Base-by-base conservation (phyloP, 768 basidiomycete genomes). In the Psilocybe sp. region DNA sequence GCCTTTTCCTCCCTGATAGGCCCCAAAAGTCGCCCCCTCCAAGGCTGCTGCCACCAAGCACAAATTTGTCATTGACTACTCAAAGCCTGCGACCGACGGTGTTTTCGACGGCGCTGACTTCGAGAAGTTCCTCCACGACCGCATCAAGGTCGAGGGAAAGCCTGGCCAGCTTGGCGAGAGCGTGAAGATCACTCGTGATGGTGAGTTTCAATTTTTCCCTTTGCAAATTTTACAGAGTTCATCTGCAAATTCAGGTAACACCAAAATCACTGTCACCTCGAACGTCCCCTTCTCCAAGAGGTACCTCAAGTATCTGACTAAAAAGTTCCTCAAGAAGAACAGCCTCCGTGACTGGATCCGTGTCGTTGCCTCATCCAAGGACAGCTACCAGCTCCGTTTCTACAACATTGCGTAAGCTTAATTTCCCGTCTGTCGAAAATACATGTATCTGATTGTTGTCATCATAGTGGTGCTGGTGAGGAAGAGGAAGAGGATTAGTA, bases 271-370 rank as follows among this genome's bases (percentile, higher is more conserved):
- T 49, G 82, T 98, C 59, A 84, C 86, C 45, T 87, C 93, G 46
- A 85, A 75, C 64, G 85, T 96, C 67, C 85, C 92, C 49, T 88
- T 98, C 74, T 98, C 96, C 44, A 98, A 98, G 77, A 82, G 92
- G 50, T 98, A 97, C 73, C 85, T 98, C 68, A 98, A 98, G 74
- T 99, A 98, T 75, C 79, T 98, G 53, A 98, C 96, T 55, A 98
- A 98, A 82, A 96, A 96, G 78, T 95, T 92, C 81, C 80, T 98
- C 73, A 98, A 98, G 83, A 97, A 97, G 84, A 94, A 95, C 76
- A 74, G 79, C 40, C 80, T 97, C 61, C 87, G 94, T 58, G 95
- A 98, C 75, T 98, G 93, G 90, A 92, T 98, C 68, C 94, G 85
- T 49, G 96, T 99, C 58, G 92, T 98, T 59, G 92, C 97, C 37